Evolutionary conservation across 805 yeast genomes (phyloP), one percentile per base, ranked within the genome.

Genomic region (Starmerella bacillaris): DNA sequence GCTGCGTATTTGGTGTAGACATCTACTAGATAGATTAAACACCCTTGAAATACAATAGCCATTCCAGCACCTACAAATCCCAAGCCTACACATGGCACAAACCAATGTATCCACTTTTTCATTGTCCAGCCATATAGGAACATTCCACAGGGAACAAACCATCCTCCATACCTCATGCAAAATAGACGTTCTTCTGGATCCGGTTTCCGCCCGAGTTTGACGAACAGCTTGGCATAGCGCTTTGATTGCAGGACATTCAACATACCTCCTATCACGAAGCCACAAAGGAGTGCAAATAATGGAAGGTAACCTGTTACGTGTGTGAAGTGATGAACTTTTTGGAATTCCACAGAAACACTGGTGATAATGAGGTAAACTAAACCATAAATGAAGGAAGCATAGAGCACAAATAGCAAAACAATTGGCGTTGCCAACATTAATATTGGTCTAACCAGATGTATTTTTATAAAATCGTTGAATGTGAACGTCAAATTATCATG

Each of bases 121-220:
- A 92, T 92, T 9, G 86, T 62, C 94, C 94, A 83, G 37, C 80
- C 71, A 51, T 82, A 64, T 92, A 93, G 78, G 46, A 83, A 64
- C 46, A 83, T 58, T 33, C 94, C 94, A 35, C 70, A 61, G 21
- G 92, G 76, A 59, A 83, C 77, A 8, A 66, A 42, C 52, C 40
- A 78, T 41, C 26, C 74, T 70, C 24, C 89, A 83, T 26, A 64
- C 57, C 79, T 67, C 76, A 80, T 69, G 27, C 82, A 73, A 18
- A 71, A 68, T 40, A 83, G 61, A 53, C 94, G 70, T 27, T 71
- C 76, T 55, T 83, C 94, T 0, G 94, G 92, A 8, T 74, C 67
- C 1, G 73, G 65, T 31, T 54, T 54, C 6, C 67, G 67, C 12
- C 57, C 54, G 34, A 57, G 55, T 5, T 19, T 31, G 15, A 27